These are phyloP conservation scores for Cercospora sp. DNA, from an alignment of 2,329 filamentous ascomycete genomes.

Conservation along the genomic window DNA sequence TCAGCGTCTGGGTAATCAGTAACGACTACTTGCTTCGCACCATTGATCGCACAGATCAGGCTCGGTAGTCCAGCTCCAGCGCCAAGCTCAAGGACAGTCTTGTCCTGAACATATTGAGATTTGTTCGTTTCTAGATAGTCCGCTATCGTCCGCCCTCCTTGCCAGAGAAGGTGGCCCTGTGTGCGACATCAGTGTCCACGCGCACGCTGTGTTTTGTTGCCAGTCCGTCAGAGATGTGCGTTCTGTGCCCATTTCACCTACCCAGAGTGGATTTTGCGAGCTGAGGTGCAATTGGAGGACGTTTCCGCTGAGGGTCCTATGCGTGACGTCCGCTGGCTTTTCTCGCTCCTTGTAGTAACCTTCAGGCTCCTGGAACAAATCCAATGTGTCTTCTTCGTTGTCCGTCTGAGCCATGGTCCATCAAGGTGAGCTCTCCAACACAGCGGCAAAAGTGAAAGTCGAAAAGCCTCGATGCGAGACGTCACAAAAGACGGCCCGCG, in stretches of 20 bases:
- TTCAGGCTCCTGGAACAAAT: slow-evolving; percentile 77
- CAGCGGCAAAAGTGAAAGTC: background rate
- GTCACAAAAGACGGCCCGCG: slow-evolving; percentile 2
- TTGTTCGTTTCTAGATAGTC: slow-evolving; percentile 73
- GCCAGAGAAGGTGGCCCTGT: slow-evolving; percentile 84
- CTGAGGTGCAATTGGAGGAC: slow-evolving; percentile 73
- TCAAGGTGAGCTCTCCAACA: slow-evolving; percentile 2
- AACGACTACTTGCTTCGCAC: slow-evolving; percentile 67
- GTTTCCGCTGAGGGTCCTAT: slow-evolving; percentile 67
- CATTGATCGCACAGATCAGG: slow-evolving; percentile 71
- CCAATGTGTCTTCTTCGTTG: slow-evolving; percentile 41
- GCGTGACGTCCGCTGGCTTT: slow-evolving; percentile 69
- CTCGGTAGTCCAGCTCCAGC: slow-evolving; percentile 78
- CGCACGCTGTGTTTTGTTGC: background rate
- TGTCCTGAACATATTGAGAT: slow-evolving; percentile 59
- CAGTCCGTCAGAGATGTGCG: background rate
- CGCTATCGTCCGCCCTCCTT: slow-evolving; percentile 76
- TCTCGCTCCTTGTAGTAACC: slow-evolving; percentile 79
- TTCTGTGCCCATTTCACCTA: slow-evolving; percentile 41
- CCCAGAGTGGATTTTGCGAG: slow-evolving; percentile 83
- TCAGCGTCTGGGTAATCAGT: slow-evolving; percentile 85
- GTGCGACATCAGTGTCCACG: slow-evolving; percentile 7
- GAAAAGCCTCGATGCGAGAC: background rate
- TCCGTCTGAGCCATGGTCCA: slow-evolving; percentile 28
- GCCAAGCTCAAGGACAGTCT: slow-evolving; percentile 82